Percentiles rank a stretch among this genome's conserved stretches.
phyloP scores from a whole-genome alignment of 2,329 filamentous ascomycete genomes.

The Fusarium clavum region DNA sequence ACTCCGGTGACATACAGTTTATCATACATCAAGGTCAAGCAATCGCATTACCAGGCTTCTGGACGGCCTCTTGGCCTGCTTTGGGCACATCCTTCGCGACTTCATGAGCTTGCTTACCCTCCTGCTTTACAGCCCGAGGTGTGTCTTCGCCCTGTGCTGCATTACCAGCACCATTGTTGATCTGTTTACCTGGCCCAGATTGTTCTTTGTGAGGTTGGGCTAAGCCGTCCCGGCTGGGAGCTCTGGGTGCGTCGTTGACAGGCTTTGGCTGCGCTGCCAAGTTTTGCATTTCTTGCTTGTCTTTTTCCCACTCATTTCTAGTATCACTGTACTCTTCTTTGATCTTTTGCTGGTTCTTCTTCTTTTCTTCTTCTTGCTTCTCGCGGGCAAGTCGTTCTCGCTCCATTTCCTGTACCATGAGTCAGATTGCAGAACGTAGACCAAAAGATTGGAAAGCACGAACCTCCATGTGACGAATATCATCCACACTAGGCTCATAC shows the following conservation, averaged over 20 bases:
- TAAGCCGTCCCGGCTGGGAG: slow-evolving; percentile 29
- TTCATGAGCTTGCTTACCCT: slow-evolving; percentile 21
- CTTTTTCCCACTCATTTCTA: slow-evolving; percentile 86
- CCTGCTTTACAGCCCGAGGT: slow-evolving; percentile 18
- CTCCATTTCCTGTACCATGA: slow-evolving; percentile 82
- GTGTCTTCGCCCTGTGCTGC: slow-evolving; percentile 21
- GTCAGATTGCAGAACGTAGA: slow-evolving; percentile 12
- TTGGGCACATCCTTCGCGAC: slow-evolving; percentile 20
- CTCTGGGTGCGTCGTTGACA: slow-evolving; percentile 28
- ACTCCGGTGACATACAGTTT: slow-evolving; percentile 33
- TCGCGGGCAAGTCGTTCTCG: slow-evolving; percentile 83
- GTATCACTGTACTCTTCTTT: slow-evolving; percentile 83
- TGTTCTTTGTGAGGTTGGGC: slow-evolving; percentile 29
- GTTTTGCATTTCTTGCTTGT: slow-evolving; percentile 82
- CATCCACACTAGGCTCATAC: slow-evolving; percentile 98
- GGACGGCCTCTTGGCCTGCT: slow-evolving; percentile 13
- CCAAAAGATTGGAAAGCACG: slow-evolving; percentile 29
- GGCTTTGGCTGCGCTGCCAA: slow-evolving; percentile 55
- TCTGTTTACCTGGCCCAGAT: slow-evolving; percentile 17
- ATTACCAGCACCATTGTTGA: slow-evolving; percentile 18
- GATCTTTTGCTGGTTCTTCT: slow-evolving; percentile 77
- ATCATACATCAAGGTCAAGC: slow-evolving; percentile 39
- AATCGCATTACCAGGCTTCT: slow-evolving; percentile 25
- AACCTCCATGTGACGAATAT: slow-evolving; percentile 95
- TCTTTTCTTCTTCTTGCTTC: slow-evolving; percentile 74